phyloP scores from a whole-genome alignment of 1,284 basidiomycete species.

The Trametes polyzona region DNA sequence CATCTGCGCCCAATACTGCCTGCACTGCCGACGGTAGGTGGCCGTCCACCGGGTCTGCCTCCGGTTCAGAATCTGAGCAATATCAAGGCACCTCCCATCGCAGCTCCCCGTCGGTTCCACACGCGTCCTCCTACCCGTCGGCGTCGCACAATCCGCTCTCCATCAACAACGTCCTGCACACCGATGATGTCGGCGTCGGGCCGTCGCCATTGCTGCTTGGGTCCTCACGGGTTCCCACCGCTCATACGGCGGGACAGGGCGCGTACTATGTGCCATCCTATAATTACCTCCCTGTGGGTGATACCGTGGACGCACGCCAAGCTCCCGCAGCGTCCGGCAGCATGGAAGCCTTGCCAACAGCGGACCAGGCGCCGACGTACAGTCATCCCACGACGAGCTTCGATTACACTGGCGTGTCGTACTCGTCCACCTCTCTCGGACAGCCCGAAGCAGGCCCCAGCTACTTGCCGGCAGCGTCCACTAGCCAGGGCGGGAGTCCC shows the following conservation, averaged over 20 bases:
- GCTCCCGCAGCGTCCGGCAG: constrained; percentile 22
- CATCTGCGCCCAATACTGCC: constrained; percentile 39
- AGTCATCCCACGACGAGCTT: constrained; percentile 24
- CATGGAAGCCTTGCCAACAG: constrained; percentile 22
- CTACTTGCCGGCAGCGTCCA: constrained; percentile 20
- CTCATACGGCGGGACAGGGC: constrained; percentile 22
- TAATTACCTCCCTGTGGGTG: constrained; percentile 27
- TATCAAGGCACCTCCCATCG: constrained; percentile 30
- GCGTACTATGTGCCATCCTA: constrained; percentile 29
- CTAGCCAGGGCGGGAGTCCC: constrained; percentile 23
- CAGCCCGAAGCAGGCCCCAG: constrained; percentile 17
- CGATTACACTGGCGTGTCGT: constrained; percentile 24
- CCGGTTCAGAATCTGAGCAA: constrained; percentile 30
- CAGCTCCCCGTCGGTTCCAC: constrained; percentile 29
- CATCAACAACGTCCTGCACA: constrained; percentile 24
- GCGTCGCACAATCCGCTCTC: constrained; percentile 23
- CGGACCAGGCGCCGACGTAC: constrained; percentile 24
- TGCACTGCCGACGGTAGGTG: constrained; percentile 39
- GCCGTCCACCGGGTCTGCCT: constrained; percentile 34
- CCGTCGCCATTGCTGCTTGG: constrained; percentile 23
- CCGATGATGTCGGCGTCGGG: constrained; percentile 16
- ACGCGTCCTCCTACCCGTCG: constrained; percentile 28
- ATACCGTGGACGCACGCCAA: constrained; percentile 21
- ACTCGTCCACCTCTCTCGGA: constrained; percentile 17
- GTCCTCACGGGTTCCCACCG: constrained; percentile 17